Conservation (phyloP, 495 filamentous ascomycete genomes). For the Neurospora africana region DNA sequence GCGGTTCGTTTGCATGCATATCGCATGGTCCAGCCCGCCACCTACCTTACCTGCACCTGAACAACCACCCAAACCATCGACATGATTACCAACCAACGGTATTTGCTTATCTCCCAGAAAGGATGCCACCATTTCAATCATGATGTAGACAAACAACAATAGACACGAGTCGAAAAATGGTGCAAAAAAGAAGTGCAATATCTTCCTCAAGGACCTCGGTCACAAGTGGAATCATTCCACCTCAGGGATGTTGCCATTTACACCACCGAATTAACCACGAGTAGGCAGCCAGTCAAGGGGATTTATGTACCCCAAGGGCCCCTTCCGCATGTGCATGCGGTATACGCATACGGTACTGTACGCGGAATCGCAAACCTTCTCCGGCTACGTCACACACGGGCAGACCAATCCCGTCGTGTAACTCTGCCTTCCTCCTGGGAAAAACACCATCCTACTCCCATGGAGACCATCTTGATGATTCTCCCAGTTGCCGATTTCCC, state of each 20-base stretch:
- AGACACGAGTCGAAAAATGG: rapidly evolving
- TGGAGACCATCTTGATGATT: background rate
- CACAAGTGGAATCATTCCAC: background rate
- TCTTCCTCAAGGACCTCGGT: background rate
- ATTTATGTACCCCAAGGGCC: background rate
- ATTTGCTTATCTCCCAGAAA: background rate
- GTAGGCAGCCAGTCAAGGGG: background rate
- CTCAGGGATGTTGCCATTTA: background rate
- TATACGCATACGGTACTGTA: background rate
- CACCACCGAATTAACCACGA: background rate
- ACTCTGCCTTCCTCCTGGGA: background rate
- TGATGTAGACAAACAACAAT: rapidly evolving
- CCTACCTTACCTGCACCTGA: background rate
- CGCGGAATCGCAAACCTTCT: background rate
- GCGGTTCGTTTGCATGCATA: background rate
- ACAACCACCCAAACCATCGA: background rate
- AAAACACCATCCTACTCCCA: background rate
- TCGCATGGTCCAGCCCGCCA: background rate
- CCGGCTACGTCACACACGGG: background rate
- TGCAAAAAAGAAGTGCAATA: background rate
- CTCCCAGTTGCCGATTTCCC: background rate
- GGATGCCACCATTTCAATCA: background rate
- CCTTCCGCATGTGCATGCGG: background rate
- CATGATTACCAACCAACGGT: background rate
- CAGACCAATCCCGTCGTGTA: background rate